Conservation (phyloP, 2,329 filamentous ascomycete species). For the Cladosporium oxysporum region DNA sequence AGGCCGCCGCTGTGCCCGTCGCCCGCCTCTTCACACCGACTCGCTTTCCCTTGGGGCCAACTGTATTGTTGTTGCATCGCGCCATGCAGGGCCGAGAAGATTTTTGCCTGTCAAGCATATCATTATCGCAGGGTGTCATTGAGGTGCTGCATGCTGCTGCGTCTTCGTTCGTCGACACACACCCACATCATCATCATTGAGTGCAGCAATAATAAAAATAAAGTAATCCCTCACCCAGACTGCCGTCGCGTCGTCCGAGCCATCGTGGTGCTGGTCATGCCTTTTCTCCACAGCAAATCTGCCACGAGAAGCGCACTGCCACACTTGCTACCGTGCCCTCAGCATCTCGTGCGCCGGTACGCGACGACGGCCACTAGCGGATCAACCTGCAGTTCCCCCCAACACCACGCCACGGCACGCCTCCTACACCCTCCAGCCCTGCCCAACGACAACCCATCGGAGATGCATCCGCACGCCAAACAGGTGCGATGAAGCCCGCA, state of each 20-base stretch:
- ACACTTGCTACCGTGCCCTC: conserved; percentile 11
- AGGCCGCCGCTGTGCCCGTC: neutral
- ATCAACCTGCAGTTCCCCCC: conserved; percentile 18
- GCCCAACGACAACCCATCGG: conserved; percentile 9
- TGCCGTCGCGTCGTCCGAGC: neutral
- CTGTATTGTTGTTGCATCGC: conserved; percentile 6
- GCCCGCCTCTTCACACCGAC: conserved; percentile 19
- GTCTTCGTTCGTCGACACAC: neutral
- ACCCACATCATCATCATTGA: neutral
- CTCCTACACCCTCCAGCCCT: conserved; percentile 6
- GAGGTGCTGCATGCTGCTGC: neutral
- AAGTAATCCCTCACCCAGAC: neutral
- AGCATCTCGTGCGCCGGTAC: neutral
- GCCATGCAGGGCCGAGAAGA: conserved; percentile 11
- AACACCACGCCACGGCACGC: conserved; percentile 15
- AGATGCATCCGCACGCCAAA: neutral
- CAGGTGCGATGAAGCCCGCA: neutral
- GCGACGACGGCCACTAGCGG: conserved; percentile 11
- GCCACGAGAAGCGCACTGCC: conserved; percentile 12
- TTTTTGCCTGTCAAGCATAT: neutral
- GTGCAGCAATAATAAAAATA: neutral
- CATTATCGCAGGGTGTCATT: neutral
- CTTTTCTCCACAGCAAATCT: conserved; percentile 18
- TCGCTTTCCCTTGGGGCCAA: conserved; percentile 8
- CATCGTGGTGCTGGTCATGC: neutral